Evolutionary conservation across 345 rosid genomes (phyloP), one percentile per base, ranked within the genome.

Genomic region (Eutrema japonicum): DNA sequence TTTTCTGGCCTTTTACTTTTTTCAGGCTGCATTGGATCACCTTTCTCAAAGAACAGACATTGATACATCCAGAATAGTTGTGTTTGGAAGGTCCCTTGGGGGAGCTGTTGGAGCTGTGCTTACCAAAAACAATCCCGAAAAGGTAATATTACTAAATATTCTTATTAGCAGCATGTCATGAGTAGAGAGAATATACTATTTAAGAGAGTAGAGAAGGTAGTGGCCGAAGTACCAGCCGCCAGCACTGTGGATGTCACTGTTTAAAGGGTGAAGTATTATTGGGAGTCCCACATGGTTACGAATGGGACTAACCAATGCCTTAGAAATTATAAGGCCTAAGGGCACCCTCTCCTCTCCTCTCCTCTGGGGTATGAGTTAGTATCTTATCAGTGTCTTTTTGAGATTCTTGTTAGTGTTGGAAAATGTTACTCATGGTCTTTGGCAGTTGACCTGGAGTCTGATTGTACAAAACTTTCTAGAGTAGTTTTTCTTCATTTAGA

Each of bases 71-170:
- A 83, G 98, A 73, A 89, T 95, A 78, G 74, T 92, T 40, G 97
- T 95, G 2, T 95, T 95, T 75, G 99, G 99, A 78, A 89, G 99
- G 78, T 95, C 99, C 59, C 96, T 95, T 37, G 99, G 99, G 32
- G 99, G 99, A 79, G 99, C 99, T 37, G 99, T 95, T 52, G 99
- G 99, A 73, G 70, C 99, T 72, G 83, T 86, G 70, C 90, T 95
- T 62, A 78, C 94, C 49, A 90, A 84, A 85, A 95, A 87, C 82
- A 95, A 92, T 73, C 99, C 96, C 18, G 88, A 88, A 46, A 92
- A 90, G 98, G 99, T 95, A 82, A 62, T 22, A 48, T 64, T 41
- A 48, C 47, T 36, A 7, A 7, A 11, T 38, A 35, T 29, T 48
- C 29, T 8, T 29, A 16, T 29, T 40, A 16, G 72, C 10, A 41